phyloP scores from a whole-genome alignment of 2,329 filamentous ascomycete genomes.

The Sarocladium strictum region DNA sequence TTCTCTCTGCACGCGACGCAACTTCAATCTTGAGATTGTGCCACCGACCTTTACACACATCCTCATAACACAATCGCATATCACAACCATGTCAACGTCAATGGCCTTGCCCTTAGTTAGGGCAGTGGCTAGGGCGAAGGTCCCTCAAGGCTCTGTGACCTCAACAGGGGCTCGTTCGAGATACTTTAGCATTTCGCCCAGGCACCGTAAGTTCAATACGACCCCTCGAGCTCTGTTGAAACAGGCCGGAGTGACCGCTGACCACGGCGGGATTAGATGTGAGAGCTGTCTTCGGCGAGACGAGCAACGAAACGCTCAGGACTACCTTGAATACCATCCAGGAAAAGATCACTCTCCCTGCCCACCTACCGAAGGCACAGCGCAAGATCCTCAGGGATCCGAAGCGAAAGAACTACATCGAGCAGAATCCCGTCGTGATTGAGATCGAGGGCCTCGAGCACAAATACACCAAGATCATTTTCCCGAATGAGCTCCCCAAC shows the following conservation, averaged over 20 bases:
- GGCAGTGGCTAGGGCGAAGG: not conserved
- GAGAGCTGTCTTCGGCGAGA: conserved; percentile 40
- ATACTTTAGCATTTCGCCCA: conserved; percentile 24
- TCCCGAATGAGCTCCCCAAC: conserved; percentile 34
- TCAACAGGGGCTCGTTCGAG: not conserved
- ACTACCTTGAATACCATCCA: conserved; percentile 46
- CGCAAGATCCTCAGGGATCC: conserved; percentile 43
- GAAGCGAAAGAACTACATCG: conserved; percentile 41
- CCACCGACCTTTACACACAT: not conserved
- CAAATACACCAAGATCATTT: conserved; percentile 43
- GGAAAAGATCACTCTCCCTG: conserved; percentile 54
- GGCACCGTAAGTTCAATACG: conserved; percentile 23
- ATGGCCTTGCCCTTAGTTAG: not conserved
- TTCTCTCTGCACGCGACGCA: not conserved
- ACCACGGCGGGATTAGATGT: conserved; percentile 19
- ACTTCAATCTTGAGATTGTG: not conserved
- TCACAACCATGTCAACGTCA: conserved; percentile 1
- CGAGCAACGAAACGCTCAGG: conserved; percentile 49
- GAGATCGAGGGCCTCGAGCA: conserved; percentile 52
- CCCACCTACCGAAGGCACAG: conserved; percentile 48
- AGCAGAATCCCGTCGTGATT: conserved; percentile 49
- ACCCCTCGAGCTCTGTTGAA: too few species aligned
- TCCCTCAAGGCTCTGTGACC: not conserved
- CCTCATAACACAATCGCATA: not conserved
- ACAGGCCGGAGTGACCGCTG: conserved; percentile 10